These are phyloP conservation scores for Chalara sp. DNA, from an alignment of 2,329 filamentous ascomycete species.

Conservation along the genomic window DNA sequence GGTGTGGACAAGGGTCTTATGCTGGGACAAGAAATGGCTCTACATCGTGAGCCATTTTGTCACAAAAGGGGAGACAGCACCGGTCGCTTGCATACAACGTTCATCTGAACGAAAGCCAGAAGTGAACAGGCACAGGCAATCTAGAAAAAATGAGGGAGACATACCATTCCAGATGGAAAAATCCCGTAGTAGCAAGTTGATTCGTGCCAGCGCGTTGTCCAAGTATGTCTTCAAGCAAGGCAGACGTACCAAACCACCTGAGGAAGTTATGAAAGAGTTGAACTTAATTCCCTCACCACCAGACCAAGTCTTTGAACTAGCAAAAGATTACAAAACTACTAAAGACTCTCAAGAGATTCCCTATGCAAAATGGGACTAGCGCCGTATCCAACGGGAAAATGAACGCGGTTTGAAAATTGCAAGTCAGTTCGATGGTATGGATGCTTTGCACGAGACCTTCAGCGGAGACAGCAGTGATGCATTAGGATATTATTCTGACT, in stretches of 20 bases:
- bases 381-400: conserved; percentile 1
- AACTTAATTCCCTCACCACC: neutral
- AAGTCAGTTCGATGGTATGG: neutral
- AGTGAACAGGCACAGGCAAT: neutral
- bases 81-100: conserved; percentile 17
- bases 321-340: neutral
- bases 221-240: conserved; percentile 69
- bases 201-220: conserved; percentile 63
- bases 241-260: conserved; percentile 2
- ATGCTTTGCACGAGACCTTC: conserved; percentile 1
- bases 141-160: neutral
- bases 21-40: conserved; percentile 76
- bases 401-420: conserved; percentile 2
- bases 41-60: conserved; percentile 69
- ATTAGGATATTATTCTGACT: conserved; percentile 2
- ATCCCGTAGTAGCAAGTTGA: conserved; percentile 35
- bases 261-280: conserved; percentile 1
- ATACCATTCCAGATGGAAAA: neutral
- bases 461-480: neutral
- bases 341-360: neutral
- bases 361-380: conserved; percentile 1
- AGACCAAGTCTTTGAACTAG: neutral
- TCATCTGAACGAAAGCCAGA: neutral
- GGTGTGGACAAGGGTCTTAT: conserved; percentile 61
- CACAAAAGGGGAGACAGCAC: conserved; percentile 46